phyloP scores from a whole-genome alignment of 2,329 filamentous ascomycete species.

The Byssothecium circinans region DNA sequence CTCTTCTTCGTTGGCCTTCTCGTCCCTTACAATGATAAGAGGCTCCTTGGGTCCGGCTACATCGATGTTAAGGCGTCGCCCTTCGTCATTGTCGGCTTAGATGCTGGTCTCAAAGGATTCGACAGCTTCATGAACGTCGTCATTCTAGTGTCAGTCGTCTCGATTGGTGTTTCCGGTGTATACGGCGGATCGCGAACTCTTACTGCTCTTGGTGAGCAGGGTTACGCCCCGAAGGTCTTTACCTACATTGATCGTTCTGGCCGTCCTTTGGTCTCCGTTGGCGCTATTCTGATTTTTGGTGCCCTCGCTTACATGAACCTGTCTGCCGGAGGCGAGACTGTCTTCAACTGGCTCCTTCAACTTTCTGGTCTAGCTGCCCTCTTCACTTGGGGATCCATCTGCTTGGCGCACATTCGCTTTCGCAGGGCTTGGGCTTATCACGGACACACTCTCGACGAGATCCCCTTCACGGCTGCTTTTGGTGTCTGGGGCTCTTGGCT shows the following conservation, averaged over 20 bases:
- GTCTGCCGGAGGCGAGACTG: conserved; percentile 49
- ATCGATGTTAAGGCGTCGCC: conserved; percentile 55
- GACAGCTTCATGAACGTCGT: conserved; percentile 69
- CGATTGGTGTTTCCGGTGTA: conserved; percentile 61
- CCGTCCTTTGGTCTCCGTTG: conserved; percentile 74
- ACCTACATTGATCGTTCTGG: conserved; percentile 82
- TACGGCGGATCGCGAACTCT: conserved; percentile 62
- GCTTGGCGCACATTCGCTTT: conserved; percentile 87
- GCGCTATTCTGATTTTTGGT: conserved; percentile 67
- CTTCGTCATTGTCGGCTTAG: conserved; percentile 66
- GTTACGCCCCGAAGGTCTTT: conserved; percentile 75
- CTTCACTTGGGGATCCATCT: conserved; percentile 84
- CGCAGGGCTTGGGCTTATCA: conserved; percentile 55
- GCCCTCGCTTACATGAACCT: conserved; percentile 71
- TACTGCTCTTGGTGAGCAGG: conserved; percentile 53
- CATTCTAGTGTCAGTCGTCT: conserved; percentile 63
- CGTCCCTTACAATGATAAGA: conserved; percentile 36
- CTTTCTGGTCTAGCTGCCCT: conserved; percentile 73
- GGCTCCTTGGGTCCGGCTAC: conserved; percentile 40
- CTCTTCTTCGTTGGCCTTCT: conserved; percentile 50
- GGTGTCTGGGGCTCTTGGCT: conserved; percentile 47
- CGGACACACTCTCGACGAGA: conserved; percentile 47
- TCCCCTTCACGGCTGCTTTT: conserved; percentile 47
- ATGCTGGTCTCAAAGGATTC: conserved; percentile 62
- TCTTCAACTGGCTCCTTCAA: conserved; percentile 74